Evolutionary conservation across 2,329 filamentous ascomycete species (phyloP).

Genomic region (Chrysoporthe austroafricana): DNA sequence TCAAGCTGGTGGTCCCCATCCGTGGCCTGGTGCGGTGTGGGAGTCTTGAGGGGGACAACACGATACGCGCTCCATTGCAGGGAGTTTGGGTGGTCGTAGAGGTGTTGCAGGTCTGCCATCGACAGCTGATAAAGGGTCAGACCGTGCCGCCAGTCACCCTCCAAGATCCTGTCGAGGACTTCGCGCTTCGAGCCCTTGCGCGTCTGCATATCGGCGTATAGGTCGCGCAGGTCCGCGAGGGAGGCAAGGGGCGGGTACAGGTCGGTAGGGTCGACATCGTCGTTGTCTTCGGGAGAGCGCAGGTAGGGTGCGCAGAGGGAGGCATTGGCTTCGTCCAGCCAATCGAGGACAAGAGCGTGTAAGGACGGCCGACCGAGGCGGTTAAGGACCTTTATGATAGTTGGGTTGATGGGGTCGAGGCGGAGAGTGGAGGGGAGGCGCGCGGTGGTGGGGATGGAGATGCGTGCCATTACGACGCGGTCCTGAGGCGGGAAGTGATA

Average conservation of each 20-base stretch:
- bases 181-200: constrained; percentile 66
- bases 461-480: constrained; percentile 49
- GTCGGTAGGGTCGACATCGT: constrained; percentile 64
- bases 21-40: constrained; percentile 31
- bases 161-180: constrained; percentile 64
- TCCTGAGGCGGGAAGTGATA: neutral
- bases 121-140: constrained; percentile 69
- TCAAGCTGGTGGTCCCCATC: constrained; percentile 47
- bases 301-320: constrained; percentile 64
- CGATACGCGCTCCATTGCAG: constrained; percentile 68
- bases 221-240: constrained; percentile 66
- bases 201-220: constrained; percentile 64
- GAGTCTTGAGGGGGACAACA: constrained; percentile 56
- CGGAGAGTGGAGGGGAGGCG: constrained; percentile 73
- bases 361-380: constrained; percentile 75
- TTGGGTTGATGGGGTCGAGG: constrained; percentile 66
- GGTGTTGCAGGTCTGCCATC: constrained; percentile 69
- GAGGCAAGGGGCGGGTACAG: constrained; percentile 71
- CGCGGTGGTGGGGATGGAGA: constrained; percentile 72
- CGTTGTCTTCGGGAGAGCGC: constrained; percentile 40
- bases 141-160: constrained; percentile 71
- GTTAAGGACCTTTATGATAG: constrained; percentile 67
- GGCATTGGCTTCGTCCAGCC: constrained; percentile 72
- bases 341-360: constrained; percentile 72
- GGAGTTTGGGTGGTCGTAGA: constrained; percentile 66